A percentile compares a stretch with the other conserved stretches of the same genome.
Conservation (phyloP, 257 asterid species). For the Ilex aquifolium region DNA sequence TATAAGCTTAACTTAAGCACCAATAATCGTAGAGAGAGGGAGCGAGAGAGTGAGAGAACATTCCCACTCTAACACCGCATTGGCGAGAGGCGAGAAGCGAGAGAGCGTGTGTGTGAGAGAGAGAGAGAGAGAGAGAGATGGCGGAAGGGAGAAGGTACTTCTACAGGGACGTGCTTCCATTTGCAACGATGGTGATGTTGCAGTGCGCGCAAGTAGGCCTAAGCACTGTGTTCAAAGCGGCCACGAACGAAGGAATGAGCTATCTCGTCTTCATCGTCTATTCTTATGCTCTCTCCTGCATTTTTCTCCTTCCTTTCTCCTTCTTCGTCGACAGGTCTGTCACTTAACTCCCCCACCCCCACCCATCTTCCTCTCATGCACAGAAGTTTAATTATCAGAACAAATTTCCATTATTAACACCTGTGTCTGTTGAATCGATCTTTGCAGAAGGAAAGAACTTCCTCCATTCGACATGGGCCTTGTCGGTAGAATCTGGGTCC, state of each 20-base stretch:
- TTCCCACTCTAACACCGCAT: too few species aligned
- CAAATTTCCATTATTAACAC: too few species aligned
- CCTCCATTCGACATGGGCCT: slow-evolving; percentile 50
- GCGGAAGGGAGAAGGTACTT: slow-evolving; percentile 21
- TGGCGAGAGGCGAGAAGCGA: too few species aligned
- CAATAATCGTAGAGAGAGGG: too few species aligned
- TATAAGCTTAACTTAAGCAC: too few species aligned
- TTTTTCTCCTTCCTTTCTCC: slow-evolving; percentile 54
- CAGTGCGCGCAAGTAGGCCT: slow-evolving; percentile 71
- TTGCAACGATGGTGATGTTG: slow-evolving; percentile 56
- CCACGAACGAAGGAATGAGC: slow-evolving; percentile 65
- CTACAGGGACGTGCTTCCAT: slow-evolving; percentile 52
- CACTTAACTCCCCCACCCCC: neutral
- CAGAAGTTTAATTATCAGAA: too few species aligned
- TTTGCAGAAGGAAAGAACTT: slow-evolving; percentile 45
- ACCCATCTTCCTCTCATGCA: too few species aligned
- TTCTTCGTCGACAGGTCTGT: slow-evolving; percentile 51
- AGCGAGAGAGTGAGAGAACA: too few species aligned
- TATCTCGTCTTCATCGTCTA: slow-evolving; percentile 71
- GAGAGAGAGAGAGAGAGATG: slow-evolving; percentile 10
- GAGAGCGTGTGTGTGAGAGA: neutral
- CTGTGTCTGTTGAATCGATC: neutral
- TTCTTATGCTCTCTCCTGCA: slow-evolving; percentile 69
- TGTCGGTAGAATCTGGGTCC: slow-evolving; percentile 47
- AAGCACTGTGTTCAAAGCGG: slow-evolving; percentile 74